Evolutionary conservation across 768 basidiomycete species (phyloP), one percentile per base, ranked within the genome.

Genomic region (Suillus lakei): DNA sequence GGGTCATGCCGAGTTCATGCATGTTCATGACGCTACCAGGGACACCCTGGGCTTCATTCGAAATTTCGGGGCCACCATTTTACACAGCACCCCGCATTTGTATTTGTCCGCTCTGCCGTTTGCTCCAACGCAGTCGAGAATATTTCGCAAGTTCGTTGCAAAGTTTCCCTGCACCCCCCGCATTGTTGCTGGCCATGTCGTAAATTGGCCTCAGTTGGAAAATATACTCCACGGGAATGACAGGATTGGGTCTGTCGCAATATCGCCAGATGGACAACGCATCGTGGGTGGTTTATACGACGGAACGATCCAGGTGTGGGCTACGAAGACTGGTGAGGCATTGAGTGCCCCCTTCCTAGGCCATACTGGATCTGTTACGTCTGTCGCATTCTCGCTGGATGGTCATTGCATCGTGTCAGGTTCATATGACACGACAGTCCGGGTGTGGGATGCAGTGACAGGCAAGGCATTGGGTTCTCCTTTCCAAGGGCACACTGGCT

Each of bases 341-440:
- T 38, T 46, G 5, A 15, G 0, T 32, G 32, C n/a, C 23, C 48
- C 53, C 16, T 12, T 63, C 2, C 30, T 7, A 39, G 62, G 54
- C 15, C 62, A 63, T 6, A 56, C 26, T 23, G 2, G 2, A 5
- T 1, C 0, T 26, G 1, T 50, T 15, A 0, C 0, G 15, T 69
- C 76, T 41, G 32, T 77, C 7, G 66, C 71, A 1, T 75, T 78
- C 51, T 74, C 74, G 6, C 32, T 60, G 0, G 76, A 77, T n/a
- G 76, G 77, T 7, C 62, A n/a, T 48, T 64, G 63, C 48, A 67
- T 78, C 38, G 65, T 72, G 6, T 77, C 76, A 0, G 74, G 76
- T 0, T 50, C 48, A 50, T 0, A 2, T 7, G 26, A 50, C 15
- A 8, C 7, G 1, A 28, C 48, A 26, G 15, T 60, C 10, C 60